Conservation (phyloP, 192 early-diverging fungal species). For the Entomortierella parvispora region DNA sequence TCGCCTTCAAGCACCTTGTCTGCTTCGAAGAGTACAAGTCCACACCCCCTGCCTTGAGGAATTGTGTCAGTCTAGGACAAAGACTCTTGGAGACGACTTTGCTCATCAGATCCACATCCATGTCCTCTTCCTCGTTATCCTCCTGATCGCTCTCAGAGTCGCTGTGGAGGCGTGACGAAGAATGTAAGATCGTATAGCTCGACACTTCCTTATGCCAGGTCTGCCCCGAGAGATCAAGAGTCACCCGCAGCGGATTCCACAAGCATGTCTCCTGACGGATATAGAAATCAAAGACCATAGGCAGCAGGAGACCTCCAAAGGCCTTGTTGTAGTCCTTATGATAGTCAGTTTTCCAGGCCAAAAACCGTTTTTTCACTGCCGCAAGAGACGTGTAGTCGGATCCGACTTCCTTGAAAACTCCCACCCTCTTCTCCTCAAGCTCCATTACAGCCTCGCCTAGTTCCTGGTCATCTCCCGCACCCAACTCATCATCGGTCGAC, state of each 20-base stretch:
- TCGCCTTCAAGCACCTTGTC: conserved; percentile 25
- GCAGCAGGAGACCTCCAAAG: conserved; percentile 63
- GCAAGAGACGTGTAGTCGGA: conserved; percentile 56
- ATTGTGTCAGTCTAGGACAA: conserved; percentile 35
- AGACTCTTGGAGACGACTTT: conserved; percentile 50
- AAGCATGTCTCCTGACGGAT: conserved; percentile 61
- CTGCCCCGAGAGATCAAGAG: conserved; percentile 26
- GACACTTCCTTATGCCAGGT: conserved; percentile 36
- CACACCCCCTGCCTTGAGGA: conserved; percentile 24
- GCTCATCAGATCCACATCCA: conserved; percentile 35
- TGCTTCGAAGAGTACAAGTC: conserved; percentile 46
- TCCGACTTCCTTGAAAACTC: conserved; percentile 56
- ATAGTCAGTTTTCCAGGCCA: conserved; percentile 61
- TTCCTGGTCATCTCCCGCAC: conserved; percentile 30
- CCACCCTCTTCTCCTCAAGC: conserved; percentile 38
- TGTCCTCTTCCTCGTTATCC: conserved; percentile 42
- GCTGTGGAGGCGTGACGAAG: conserved; percentile 13
- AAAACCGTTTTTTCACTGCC: conserved; percentile 59
- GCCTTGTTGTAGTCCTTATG: conserved; percentile 66
- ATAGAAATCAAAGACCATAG: conserved; percentile 67
- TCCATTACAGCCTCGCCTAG: conserved; percentile 35
- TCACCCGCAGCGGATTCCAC: conserved; percentile 61
- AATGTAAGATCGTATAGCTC: conserved; percentile 17
- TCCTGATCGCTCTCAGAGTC: conserved; percentile 42
- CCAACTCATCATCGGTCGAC: conserved; percentile 63